Percentiles rank a stretch among this genome's conserved stretches.
phyloP scores from a whole-genome alignment of 2,329 filamentous ascomycete genomes.

The Tolypocladium capitatum region DNA sequence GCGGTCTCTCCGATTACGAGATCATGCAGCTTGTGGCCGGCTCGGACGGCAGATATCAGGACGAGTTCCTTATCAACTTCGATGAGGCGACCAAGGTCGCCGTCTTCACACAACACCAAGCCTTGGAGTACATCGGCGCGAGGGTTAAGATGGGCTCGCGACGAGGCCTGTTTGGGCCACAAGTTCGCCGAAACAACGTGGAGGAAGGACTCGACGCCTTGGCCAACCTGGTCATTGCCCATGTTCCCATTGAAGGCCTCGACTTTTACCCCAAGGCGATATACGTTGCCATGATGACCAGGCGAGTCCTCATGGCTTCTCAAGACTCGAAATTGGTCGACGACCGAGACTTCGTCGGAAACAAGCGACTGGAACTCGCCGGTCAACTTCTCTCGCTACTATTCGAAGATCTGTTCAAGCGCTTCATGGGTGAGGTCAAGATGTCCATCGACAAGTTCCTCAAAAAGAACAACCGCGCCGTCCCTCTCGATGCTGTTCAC shows the following conservation, averaged over 20 bases:
- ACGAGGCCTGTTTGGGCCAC: constrained; percentile 38
- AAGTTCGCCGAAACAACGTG: constrained; percentile 61
- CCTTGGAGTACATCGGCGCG: constrained; percentile 79
- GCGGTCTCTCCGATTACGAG: constrained; percentile 86
- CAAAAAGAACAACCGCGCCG: constrained; percentile 82
- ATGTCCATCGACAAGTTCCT: constrained; percentile 89
- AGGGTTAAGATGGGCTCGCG: constrained; percentile 78
- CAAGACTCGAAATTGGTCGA: constrained; percentile 83
- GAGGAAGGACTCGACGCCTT: constrained; percentile 89
- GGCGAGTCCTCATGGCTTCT: constrained; percentile 88
- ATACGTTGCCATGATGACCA: constrained; percentile 93
- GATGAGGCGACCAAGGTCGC: constrained; percentile 77
- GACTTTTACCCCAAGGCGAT: constrained; percentile 96
- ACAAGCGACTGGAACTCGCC: constrained; percentile 89
- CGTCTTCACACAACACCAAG: constrained; percentile 88
- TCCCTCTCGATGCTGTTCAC: constrained; percentile 74
- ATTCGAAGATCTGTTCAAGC: constrained; percentile 97
- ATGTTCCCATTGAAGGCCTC: constrained; percentile 80
- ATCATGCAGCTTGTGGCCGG: constrained; percentile 86
- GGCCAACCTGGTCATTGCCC: constrained; percentile 84
- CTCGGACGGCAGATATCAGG: constrained; percentile 76
- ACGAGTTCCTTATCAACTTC: constrained; percentile 90
- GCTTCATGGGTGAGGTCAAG: constrained; percentile 79
- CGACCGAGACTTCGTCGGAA: constrained; percentile 94
- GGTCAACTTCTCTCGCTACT: constrained; percentile 86